A percentile compares a stretch with the other conserved stretches of the same genome.
phyloP scores from a whole-genome alignment of 108 stramenopile genomes.

The Phaeodactylum tricornutum region DNA sequence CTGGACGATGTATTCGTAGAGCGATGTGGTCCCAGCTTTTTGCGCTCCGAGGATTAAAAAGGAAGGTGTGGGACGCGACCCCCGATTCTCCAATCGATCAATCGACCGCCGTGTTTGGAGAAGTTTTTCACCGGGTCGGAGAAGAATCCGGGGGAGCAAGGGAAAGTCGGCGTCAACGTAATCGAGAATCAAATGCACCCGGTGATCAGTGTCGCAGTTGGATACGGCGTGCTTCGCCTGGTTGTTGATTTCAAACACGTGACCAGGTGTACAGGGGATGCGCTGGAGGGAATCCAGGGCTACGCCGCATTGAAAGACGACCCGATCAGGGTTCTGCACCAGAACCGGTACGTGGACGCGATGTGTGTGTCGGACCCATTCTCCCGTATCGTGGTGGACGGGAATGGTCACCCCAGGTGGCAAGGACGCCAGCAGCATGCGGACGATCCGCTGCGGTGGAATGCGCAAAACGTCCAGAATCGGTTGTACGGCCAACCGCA shows the following conservation, averaged over 20 bases:
- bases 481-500: conserved; percentile 62
- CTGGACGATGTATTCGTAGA: conserved; percentile 90
- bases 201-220: conserved; percentile 53
- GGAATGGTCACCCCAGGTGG: conserved; percentile 94
- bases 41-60: conserved; percentile 87
- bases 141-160: conserved; percentile 21
- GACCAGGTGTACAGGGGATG: conserved; percentile 73
- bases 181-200: conserved; percentile 94
- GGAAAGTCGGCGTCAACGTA: conserved; percentile 41
- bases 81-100: conserved; percentile 54
- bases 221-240: conserved; percentile 92
- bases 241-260: conserved; percentile 98
- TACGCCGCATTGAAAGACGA: conserved; percentile 86
- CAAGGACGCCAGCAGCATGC: conserved; percentile 86
- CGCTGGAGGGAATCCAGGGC: conserved; percentile 52
- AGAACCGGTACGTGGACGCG: conserved; percentile 91
- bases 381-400: conserved; percentile 95
- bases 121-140: conserved; percentile 70
- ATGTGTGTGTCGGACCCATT: conserved; percentile 92
- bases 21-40: conserved; percentile 92
- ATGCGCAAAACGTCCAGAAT: conserved; percentile 58
- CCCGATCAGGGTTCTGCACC: conserved; percentile 47
- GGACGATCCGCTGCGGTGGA: conserved; percentile 45
- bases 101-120: conserved; percentile 89
- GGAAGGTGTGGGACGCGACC: conserved; percentile 49